phyloP scores from a whole-genome alignment of 1,284 basidiomycete genomes.

The Gastroboletus turbinatus region DNA sequence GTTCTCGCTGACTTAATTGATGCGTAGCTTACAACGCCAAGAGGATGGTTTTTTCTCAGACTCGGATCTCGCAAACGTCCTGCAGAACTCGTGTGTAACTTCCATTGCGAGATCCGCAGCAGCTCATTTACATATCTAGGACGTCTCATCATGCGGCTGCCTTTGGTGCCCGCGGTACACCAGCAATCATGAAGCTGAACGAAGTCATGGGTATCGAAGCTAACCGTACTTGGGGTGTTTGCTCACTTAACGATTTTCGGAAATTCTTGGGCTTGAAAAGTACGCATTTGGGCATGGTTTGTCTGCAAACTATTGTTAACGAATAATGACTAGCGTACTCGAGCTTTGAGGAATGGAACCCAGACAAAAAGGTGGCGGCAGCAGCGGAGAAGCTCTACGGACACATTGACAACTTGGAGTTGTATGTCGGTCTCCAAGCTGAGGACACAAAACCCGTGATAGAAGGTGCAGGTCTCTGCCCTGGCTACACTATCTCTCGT shows the following conservation, averaged over 20 bases:
- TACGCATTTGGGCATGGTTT: constrained; percentile 33
- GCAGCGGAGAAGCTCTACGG: constrained; percentile 79
- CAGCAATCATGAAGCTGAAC: constrained; percentile 70
- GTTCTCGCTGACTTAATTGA: constrained; percentile 1
- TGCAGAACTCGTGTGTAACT: constrained; percentile 64
- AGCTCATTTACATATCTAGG: constrained; percentile 35
- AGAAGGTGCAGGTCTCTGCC: constrained; percentile 79
- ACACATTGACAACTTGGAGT: constrained; percentile 76
- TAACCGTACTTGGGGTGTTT: constrained; percentile 78
- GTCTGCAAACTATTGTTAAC: not conserved
- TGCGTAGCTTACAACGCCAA: constrained; percentile 58
- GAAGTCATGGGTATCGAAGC: constrained; percentile 84
- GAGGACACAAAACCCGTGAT: constrained; percentile 76
- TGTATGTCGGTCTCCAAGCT: constrained; percentile 74
- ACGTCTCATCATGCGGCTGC: constrained; percentile 73
- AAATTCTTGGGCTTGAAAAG: constrained; percentile 76
- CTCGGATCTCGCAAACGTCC: constrained; percentile 63
- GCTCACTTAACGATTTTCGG: constrained; percentile 85
- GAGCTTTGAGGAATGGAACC: constrained; percentile 82
- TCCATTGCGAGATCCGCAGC: not conserved
- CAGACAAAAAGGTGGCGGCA: constrained; percentile 65
- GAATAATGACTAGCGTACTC: constrained; percentile 45
- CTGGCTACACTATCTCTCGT: constrained; percentile 81
- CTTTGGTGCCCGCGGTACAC: constrained; percentile 80
- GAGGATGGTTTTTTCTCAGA: constrained; percentile 64